Evolutionary conservation across 164 flowering plant genomes (phyloP), one percentile per base, ranked within the genome.

Genomic region (Vitis vinifera): DNA sequence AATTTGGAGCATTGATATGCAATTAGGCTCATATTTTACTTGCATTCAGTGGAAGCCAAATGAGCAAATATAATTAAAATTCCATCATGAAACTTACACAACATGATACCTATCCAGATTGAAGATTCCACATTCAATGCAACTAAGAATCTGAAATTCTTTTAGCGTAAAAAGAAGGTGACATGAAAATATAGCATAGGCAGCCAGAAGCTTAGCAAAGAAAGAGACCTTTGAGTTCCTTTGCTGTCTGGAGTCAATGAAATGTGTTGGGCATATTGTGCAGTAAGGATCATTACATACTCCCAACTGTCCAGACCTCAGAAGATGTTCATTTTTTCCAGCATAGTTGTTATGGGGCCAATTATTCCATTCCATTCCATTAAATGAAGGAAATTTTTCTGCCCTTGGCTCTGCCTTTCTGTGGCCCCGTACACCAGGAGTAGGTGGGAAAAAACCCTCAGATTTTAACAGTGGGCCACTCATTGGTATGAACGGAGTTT

Each of bases 241-340:
- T 56, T 55, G 72, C 12, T 67, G 68, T 67, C 80, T 59, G 15
- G 77, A 75, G 65, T 76, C 79, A 55, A 27, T 70, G 80, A 79
- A 82, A 74, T 79, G 78, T 37, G 87, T 71, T 12, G 98, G 98
- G 77, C 97, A 94, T 57, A 88, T 84, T 49, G 95, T 94, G 83
- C 98, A 94, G 71, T 86, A 92, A 65, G 98, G 97, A 77, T 94
- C 93, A 70, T 91, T 83, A 81, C 98, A 94, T 80, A 82, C 79
- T 62, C 98, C 97, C 66, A 94, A 55, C 55, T 79, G 92, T 59
- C 98, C 97, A 68, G 98, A 94, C 76, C 71, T 88, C 82, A 86
- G 61, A 61, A 92, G 78, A 83, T 92, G 92, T 62, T 84, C 93
- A 76, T 92, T 92, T 73, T 73, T 85, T 15, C 71, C 75, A 52